Evolutionary conservation across 2,329 filamentous ascomycete genomes (phyloP), one percentile per base, ranked within the genome.

Genomic region (Clathrospora elynae): DNA sequence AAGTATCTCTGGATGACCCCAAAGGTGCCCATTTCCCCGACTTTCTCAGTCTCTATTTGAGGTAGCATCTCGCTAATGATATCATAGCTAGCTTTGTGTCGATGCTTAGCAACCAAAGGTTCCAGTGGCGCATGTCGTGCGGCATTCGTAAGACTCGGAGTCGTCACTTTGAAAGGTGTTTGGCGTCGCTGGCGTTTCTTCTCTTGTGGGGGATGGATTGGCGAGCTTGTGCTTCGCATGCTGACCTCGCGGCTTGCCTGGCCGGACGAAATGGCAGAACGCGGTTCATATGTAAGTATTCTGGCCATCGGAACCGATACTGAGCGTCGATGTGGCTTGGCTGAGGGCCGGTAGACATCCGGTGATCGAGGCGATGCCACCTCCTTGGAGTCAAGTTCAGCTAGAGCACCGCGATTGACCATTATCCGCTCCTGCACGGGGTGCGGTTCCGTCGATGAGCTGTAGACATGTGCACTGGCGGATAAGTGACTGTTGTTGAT

Each of bases 1-100:
- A 62, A 64, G 26, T 66, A 66, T 35, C 60, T 57, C 29, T 67
- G 59, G 17, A 65, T 61, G 6, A 64, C 55, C 14, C 60, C 45
- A 36, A 61, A 61, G 4, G 58, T 59, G n/a, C 57, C 58, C 24
- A 56, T 43, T 12, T 61, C 58, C 6, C 44, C 55, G 6, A 53
- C 43, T 14, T 52, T 42, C 11, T 57, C 51, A 14, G 59, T 58
- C 17, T 65, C 57, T 13, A 56, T 51, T 30, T 62, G 53, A 8
- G 58, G 53, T 12, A 58, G 45, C 16, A 53, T 31, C n/a, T 58
- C 48, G 20, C 49, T 46, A 35, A 55, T 44, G n/a, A 43, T 50
- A n/a, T 56, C 55, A 22, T 41, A 46, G 6, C 51, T 53, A 17
- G 42, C 53, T 39, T 61, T 44, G 16, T 57, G 58, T 30, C 51